Base-by-base conservation (phyloP, 441 rosid species). In the Croton setiger region DNA sequence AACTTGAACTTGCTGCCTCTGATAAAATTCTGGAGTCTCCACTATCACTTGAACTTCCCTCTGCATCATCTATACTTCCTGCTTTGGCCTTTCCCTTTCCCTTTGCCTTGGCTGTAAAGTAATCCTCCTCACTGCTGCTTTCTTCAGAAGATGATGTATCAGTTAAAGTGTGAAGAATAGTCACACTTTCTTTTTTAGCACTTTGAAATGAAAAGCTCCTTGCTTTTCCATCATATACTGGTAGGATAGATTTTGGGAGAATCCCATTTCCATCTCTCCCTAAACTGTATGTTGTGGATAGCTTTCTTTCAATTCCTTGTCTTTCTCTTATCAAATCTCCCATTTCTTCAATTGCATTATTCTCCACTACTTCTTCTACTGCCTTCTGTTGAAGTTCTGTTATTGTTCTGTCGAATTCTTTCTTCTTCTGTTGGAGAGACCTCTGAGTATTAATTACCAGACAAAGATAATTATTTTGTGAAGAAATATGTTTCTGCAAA, bases 261-360 rank as follows among this genome's bases (percentile, higher is more conserved):
- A 12, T 36, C 33, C 47, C 77, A 36, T 54, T 76, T 64, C 57
- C 63, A 73, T 90, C 98, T 68, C 88, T 80, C 35, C 97, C 94
- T 57, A 94, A 78, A 71, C 97, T 90, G 81, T 91, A 94, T 13
- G 89, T 83, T 41, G 96, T 88, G 10, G 90, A 87, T 18, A 94
- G 93, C 82, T 88, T 90, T 70, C 84, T 85, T 82, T 82, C 73
- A n/a, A 86, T 74, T 31, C 74, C 78, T 47, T 84, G 82, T 72
- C 86, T 82, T 80, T 82, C 79, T 44, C 79, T 73, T 47, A 89
- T 82, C 76, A 94, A 75, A 66, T 83, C 78, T 7, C 85, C 79
- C 2, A 85, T 66, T 27, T 79, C 79, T 73, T 84, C 83, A 0
- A 72, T 75, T 15, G 69, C 79, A 45, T 83, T 85, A 43, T 67